Percentiles rank a stretch among this genome's conserved stretches.
Evolutionary conservation across 805 yeast species (phyloP).

Genomic region (Saturnispora mendoncae): DNA sequence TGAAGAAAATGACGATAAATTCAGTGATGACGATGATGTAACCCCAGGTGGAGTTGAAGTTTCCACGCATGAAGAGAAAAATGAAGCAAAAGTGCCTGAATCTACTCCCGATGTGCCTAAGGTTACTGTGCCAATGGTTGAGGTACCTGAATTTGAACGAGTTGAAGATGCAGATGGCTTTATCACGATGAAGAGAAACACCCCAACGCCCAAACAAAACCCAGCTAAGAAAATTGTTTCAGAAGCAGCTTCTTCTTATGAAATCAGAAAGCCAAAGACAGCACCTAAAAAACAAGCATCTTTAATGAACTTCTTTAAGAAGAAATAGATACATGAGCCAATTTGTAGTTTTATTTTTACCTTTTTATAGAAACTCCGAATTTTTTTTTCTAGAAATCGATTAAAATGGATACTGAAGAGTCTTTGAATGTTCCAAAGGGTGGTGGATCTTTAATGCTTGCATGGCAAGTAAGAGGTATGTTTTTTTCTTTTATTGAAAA

Average conservation of each 20-base stretch:
- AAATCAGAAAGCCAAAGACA: background rate
- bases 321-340: constrained; percentile 13
- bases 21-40: constrained; percentile 12
- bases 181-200: constrained; percentile 18
- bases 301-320: constrained; percentile 28
- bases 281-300: constrained; percentile 21
- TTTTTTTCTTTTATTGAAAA: background rate
- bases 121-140: constrained; percentile 1
- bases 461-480: constrained; percentile 62
- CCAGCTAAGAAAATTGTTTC: constrained; percentile 3
- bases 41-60: constrained; percentile 5
- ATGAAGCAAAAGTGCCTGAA: background rate
- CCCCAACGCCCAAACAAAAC: constrained; percentile 2
- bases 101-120: background rate
- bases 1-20: constrained; percentile 21
- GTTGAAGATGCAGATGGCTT: constrained; percentile 28
- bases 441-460: constrained; percentile 53
- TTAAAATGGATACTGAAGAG: background rate
- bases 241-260: constrained; percentile 7
- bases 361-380: background rate
- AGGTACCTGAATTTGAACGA: constrained; percentile 17
- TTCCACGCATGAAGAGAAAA: constrained; percentile 1
- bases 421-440: constrained; percentile 22
- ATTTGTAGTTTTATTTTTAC: background rate
- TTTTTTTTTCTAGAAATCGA: background rate